These are phyloP conservation scores for Capillidium heterosporum DNA, from an alignment of 371 early-diverging fungal species.

Conservation along the genomic window DNA sequence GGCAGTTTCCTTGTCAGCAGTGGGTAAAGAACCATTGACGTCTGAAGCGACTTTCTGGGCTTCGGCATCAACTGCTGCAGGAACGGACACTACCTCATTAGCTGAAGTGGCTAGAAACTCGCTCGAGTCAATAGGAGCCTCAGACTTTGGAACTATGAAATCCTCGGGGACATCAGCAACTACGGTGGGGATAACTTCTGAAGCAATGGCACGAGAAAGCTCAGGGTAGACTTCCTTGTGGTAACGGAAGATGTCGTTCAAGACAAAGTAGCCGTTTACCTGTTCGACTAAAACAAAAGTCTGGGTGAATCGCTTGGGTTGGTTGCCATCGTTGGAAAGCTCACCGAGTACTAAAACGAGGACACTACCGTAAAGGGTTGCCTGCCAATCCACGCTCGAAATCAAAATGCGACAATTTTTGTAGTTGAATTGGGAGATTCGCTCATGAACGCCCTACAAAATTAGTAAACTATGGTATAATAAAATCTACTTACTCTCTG, in stretches of 20 bases:
- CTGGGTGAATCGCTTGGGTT: constrained; percentile 75
- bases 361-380: constrained; percentile 59
- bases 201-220: too few species aligned
- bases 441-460: constrained; percentile 50
- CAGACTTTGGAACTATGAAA: too few species aligned
- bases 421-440: constrained; percentile 52
- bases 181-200: too few species aligned
- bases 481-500: constrained; percentile 32
- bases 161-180: too few species aligned
- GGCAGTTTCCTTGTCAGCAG: too few species aligned
- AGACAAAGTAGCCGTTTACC: constrained; percentile 76
- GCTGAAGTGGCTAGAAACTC: too few species aligned
- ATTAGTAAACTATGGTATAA: not conserved
- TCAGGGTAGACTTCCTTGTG: too few species aligned
- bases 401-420: constrained; percentile 73
- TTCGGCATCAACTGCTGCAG: too few species aligned
- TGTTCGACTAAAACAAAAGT: constrained; percentile 87
- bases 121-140: too few species aligned
- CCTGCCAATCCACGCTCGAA: constrained; percentile 74
- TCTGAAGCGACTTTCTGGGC: too few species aligned
- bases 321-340: constrained; percentile 62
- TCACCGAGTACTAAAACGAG: constrained; percentile 83
- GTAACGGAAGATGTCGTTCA: constrained; percentile 91
- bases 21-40: too few species aligned
- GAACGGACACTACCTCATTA: too few species aligned